Evolutionary conservation across 768 basidiomycete genomes (phyloP).

Genomic region (Psilocybe cubensis): DNA sequence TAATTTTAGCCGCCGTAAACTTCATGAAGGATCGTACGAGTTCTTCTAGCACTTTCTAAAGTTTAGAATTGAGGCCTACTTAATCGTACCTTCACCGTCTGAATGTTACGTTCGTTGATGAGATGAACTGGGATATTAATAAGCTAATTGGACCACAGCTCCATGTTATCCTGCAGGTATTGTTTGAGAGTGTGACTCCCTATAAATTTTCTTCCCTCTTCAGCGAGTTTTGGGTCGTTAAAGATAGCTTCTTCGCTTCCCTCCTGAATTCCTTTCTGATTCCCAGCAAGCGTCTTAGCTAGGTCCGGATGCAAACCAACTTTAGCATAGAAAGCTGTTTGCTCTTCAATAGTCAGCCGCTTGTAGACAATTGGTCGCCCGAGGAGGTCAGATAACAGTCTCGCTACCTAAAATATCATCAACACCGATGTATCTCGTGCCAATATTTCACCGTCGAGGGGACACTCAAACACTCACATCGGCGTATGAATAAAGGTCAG

Average conservation of each 20-base stretch:
- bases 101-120: no score
- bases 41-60: no score
- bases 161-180: conserved; percentile 26
- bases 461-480: conserved; percentile 9
- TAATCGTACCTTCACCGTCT: no score
- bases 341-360: conserved; percentile 19
- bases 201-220: conserved; percentile 8
- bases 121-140: no score
- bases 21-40: no score
- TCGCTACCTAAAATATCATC: conserved; percentile 22
- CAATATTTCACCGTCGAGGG: not conserved
- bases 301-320: conserved; percentile 7
- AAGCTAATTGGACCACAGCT: conserved; percentile 20
- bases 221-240: conserved; percentile 11
- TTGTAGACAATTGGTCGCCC: conserved; percentile 30
- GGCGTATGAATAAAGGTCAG: conserved; percentile 15
- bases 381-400: conserved; percentile 25
- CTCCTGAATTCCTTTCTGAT: conserved; percentile 17
- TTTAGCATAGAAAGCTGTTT: conserved; percentile 3
- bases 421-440: not conserved
- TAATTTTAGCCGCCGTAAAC: no score
- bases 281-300: conserved; percentile 13
- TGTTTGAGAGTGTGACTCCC: conserved; percentile 19
- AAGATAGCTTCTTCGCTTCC: conserved; percentile 24
- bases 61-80: no score